Conservation (phyloP, 257 asterid species). For the Scutellaria barbata region DNA sequence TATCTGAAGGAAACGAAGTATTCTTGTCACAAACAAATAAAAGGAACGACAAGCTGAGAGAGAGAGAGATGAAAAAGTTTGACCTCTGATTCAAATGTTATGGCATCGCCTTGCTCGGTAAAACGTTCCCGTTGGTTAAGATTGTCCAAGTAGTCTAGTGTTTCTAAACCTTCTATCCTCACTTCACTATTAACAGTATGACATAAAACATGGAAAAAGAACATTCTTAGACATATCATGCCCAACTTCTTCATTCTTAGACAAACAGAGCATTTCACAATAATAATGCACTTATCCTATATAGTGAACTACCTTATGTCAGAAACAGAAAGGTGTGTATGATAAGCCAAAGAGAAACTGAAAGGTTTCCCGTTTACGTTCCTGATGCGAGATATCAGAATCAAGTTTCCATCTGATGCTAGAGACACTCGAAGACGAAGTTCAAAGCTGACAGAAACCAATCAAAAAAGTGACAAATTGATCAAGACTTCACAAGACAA, state of each 20-base stretch:
- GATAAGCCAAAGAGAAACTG: slow-evolving; percentile 91
- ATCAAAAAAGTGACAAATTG: slow-evolving; percentile 11
- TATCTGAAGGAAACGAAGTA: slow-evolving; percentile 51
- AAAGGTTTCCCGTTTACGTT: slow-evolving; percentile 83
- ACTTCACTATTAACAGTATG: slow-evolving; percentile 67
- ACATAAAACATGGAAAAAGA: neutral
- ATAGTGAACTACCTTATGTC: slow-evolving; percentile 71
- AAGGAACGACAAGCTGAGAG: too few relatives aligned
- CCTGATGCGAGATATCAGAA: slow-evolving; percentile 82
- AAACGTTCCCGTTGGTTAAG: slow-evolving; percentile 76
- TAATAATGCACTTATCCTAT: neutral
- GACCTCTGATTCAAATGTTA: slow-evolving; percentile 97
- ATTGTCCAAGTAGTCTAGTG: slow-evolving; percentile 89
- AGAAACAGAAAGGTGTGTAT: slow-evolving; percentile 79
- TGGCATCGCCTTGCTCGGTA: slow-evolving; percentile 95
- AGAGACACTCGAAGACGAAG: slow-evolving; percentile 82
- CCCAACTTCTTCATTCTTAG: too few relatives aligned
- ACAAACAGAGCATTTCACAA: neutral
- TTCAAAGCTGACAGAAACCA: slow-evolving; percentile 59
- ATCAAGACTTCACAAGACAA: slow-evolving; percentile 7
- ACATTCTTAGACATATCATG: neutral
- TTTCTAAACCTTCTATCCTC: slow-evolving; percentile 91
- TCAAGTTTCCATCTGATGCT: slow-evolving; percentile 76
- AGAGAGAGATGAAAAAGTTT: neutral
- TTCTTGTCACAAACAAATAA: neutral